Evolutionary conservation across 2,329 filamentous ascomycete species (phyloP), one percentile per base, ranked within the genome.

Genomic region (Raffaelea albimanens): DNA sequence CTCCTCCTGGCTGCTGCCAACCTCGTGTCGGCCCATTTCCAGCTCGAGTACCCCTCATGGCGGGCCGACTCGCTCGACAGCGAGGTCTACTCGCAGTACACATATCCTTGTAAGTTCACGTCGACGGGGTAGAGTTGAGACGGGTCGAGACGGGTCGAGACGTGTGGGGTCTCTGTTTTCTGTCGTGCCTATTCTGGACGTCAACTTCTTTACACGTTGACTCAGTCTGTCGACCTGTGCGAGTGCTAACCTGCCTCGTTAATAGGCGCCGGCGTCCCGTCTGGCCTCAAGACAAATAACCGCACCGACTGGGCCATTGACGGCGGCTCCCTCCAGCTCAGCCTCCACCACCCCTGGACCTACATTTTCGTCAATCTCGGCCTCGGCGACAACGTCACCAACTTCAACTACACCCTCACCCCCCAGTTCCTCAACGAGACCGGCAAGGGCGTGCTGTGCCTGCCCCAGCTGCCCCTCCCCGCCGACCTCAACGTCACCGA

Each of bases 361-460:
- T 77, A 75, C 59, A 48, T 77, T 57, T 76, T 70, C 57, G 59
- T 78, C 61, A 77, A 77, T 61, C 63, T 76, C 44, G 73, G 71
- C 42, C 42, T 56, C 33, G 70, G 70, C 59, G 59, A 59, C 40
- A 73, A 73, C 60, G 59, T 74, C 20, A 72, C 70, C 57, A 79
- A 78, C 63, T 89, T 82, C 72, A 87, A 84, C 70, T 72, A 83
- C 62, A 76, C 80, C 31, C 70, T 88, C 23, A 75, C 79, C 2
- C 77, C 76, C 3, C 55, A 68, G 65, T 76, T 69, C 65, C 78
- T 68, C 64, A 80, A 70, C 67, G 76, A 63, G 58, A 80, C 66
- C 63, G 84, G 58, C 63, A 66, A 75, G 18, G 82, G 84, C 42
- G 70, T 73, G 42, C 80, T 88, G 58, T 90, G 85, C 64, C 57